Base-by-base conservation (phyloP, 768 basidiomycete species). In the Podaxis sp. region DNA sequence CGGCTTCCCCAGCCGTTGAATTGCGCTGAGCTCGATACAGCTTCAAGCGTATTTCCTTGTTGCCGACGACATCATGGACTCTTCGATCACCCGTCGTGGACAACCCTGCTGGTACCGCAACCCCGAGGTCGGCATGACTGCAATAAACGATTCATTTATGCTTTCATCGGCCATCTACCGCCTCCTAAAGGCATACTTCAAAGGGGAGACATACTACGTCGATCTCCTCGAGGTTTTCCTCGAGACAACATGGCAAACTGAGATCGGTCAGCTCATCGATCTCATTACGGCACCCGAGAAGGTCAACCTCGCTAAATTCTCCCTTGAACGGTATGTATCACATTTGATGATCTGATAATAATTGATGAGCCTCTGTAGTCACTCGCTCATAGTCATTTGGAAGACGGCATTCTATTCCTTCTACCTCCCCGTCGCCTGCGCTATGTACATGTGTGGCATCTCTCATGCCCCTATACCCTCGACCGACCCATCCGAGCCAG, bases 321-420 rank as follows among this genome's bases (percentile, higher is more conserved):
- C 92, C 3, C 81, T 96, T 19, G 80, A 91, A 63, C 92, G 91
- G 92, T 90, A 64, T 48, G 83, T 73, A 22, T 8, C 19, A 39
- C 46, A 44, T 33, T 22, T 28, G 28, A 38, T 33, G 62, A 5
- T 55, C 33, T 30, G 7, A 54, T 19, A 28, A 38, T 9, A 24
- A 24, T 58, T 51, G n/a, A 24, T 60, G 54, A 40, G 2, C 17
- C 57, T 33, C 19, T 19, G 38, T 71, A 96, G 94, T 73, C 95
- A 98, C 73, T 84, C 86, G 64, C 84, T 93, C 62, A 98, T 99
- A 73, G 96, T 98, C 58, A 83, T 93, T 65, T 98, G 95, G 87
- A 99, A 99, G 79, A 98, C 96, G 28, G 93, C 96, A 0, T 96
- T 85, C 79, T 99, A 99, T 78, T 97, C 94, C 28, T 99, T 99